Conservation (phyloP, 441 rosid species). For the Gossypium lobatum region DNA sequence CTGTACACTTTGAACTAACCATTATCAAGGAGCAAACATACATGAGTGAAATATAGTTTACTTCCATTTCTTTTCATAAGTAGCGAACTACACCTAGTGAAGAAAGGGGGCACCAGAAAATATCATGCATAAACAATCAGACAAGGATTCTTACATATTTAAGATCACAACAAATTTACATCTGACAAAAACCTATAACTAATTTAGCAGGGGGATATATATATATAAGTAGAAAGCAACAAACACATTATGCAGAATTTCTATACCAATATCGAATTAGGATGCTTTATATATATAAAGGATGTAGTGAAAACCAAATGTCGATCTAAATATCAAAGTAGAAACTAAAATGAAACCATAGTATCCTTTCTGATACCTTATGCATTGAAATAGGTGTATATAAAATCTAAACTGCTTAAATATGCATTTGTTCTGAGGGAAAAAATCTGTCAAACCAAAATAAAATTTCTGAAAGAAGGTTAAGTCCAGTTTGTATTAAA, state of each 20-base stretch:
- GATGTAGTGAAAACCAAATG: neutral
- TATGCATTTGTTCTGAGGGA: neutral
- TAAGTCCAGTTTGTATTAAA: neutral
- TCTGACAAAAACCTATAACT: neutral
- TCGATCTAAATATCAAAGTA: neutral
- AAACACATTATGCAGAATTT: neutral
- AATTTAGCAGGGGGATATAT: neutral
- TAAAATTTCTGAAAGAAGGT: neutral
- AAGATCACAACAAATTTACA: neutral
- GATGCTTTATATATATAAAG: neutral
- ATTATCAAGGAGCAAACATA: neutral
- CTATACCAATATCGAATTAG: neutral
- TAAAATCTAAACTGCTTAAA: neutral
- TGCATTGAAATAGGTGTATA: neutral
- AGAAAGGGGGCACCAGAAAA: neutral
- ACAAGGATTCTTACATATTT: neutral
- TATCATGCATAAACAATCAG: neutral
- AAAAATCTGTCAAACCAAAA: neutral
- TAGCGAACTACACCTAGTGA: neutral
- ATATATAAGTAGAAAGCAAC: neutral
- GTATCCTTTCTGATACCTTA: neutral
- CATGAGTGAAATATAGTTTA: neutral
- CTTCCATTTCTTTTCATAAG: neutral
- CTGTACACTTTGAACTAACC: neutral
- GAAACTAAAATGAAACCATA: neutral